Conservation (phyloP, 192 early-diverging fungal genomes). For the Backusella sp. region DNA sequence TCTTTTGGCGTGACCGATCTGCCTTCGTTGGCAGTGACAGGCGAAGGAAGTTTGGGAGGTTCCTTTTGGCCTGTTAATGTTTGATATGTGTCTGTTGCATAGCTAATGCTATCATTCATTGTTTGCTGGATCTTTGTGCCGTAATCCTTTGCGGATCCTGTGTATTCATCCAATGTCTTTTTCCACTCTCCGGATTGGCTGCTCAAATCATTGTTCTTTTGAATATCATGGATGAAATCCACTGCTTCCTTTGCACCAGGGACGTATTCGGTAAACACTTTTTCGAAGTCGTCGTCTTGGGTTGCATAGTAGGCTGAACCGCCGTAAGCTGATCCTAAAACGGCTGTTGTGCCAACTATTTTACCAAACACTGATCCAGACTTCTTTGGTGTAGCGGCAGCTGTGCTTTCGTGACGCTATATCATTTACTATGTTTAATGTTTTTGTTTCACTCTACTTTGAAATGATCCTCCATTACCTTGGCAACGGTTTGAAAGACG, state of each 20-base stretch:
- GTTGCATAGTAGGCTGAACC: slow-evolving; percentile 49
- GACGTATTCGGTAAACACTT: slow-evolving; percentile 54
- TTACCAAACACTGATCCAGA: neutral
- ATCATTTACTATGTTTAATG: neutral
- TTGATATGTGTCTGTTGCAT: slow-evolving; percentile 17
- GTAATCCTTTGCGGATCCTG: slow-evolving; percentile 18
- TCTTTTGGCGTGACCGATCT: neutral
- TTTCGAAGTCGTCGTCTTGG: slow-evolving; percentile 50
- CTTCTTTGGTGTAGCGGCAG: neutral
- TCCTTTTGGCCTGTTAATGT: slow-evolving; percentile 26
- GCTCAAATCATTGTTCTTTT: slow-evolving; percentile 43
- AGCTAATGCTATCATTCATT: slow-evolving; percentile 29
- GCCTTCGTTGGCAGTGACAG: neutral
- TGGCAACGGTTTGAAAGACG: neutral
- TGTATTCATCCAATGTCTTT: slow-evolving; percentile 12
- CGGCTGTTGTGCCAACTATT: neutral
- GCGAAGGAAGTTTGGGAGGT: neutral
- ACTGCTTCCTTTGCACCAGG: slow-evolving; percentile 54
- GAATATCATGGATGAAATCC: slow-evolving; percentile 46
- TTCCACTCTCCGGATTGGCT: slow-evolving; percentile 28
- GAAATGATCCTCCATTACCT: neutral
- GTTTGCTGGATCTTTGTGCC: slow-evolving; percentile 16
- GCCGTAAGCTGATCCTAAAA: neutral
- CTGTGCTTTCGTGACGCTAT: slow-evolving; percentile 26
- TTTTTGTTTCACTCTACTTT: neutral